Conservation (phyloP, 768 basidiomycete species). For the Boletus eberwhitei region DNA sequence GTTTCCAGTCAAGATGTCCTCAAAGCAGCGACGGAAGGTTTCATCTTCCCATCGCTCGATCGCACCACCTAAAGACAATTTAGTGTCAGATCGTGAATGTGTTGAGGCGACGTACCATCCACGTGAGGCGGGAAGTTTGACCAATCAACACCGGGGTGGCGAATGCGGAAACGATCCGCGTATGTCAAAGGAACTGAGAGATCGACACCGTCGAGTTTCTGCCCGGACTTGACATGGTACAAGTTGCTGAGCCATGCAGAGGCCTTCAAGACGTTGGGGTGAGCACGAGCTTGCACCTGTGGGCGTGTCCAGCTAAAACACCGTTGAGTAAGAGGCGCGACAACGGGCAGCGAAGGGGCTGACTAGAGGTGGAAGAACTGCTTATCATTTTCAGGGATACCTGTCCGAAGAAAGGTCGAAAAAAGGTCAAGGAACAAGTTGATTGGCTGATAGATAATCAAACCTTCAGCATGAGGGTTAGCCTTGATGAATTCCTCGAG, state of each 20-base stretch:
- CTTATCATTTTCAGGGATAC: constrained; percentile 53
- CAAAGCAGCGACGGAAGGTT: constrained; percentile 55
- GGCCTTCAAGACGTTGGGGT: constrained; percentile 59
- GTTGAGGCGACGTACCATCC: constrained; percentile 40
- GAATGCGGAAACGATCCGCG: constrained; percentile 71
- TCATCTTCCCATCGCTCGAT: constrained; percentile 77
- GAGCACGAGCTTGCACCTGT: constrained; percentile 65
- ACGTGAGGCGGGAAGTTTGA: constrained; percentile 50
- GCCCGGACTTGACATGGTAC: constrained; percentile 44
- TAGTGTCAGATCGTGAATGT: neutral
- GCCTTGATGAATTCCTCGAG: constrained; percentile 53
- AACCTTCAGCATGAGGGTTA: constrained; percentile 56
- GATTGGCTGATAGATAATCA: no score
- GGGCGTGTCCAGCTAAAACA: constrained; percentile 43
- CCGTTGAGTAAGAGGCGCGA: neutral
- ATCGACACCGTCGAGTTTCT: constrained; percentile 50
- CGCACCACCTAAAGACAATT: constrained; percentile 47
- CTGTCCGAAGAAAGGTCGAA: constrained; percentile 29
- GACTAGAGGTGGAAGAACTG: constrained; percentile 77
- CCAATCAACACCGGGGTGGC: constrained; percentile 64
- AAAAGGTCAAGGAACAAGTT: neutral
- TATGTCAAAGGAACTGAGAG: constrained; percentile 62
- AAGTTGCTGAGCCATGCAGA: constrained; percentile 61
- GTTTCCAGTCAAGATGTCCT: constrained; percentile 55
- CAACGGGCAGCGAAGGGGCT: constrained; percentile 15